These are phyloP conservation scores for Begonia loranthoides DNA, from an alignment of 306 rosid genomes.

Conservation along the genomic window DNA sequence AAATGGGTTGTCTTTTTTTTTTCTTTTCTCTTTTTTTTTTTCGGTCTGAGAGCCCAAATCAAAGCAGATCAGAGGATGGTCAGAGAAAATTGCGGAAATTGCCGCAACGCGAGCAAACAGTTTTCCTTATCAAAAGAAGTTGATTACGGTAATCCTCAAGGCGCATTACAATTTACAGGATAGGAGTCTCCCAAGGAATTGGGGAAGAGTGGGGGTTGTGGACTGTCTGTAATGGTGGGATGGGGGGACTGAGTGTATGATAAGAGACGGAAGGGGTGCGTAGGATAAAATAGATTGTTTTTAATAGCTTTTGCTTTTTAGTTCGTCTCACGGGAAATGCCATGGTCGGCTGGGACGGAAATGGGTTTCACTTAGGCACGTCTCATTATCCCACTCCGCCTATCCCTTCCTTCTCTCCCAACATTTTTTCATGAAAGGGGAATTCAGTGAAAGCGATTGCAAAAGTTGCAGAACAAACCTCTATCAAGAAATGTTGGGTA, in stretches of 20 bases:
- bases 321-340: constrained; percentile 82
- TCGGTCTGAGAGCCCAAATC: constrained; percentile 25
- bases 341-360: constrained; percentile 81
- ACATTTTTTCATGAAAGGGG: constrained; percentile 45
- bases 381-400: constrained; percentile 23
- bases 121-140: constrained; percentile 18
- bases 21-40: background rate
- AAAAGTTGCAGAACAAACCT: constrained; percentile 18
- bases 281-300: constrained; percentile 19
- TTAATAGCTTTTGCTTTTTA: constrained; percentile 17
- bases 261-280: constrained; percentile 19
- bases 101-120: constrained; percentile 37
- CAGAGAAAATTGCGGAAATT: constrained; percentile 42
- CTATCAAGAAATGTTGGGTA: too few species aligned
- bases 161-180: constrained; percentile 26
- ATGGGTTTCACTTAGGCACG: constrained; percentile 34
- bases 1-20: constrained; percentile 16
- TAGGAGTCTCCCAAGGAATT: constrained; percentile 40
- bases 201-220: constrained; percentile 26
- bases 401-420: constrained; percentile 31
- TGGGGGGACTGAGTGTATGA: constrained; percentile 17
- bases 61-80: constrained; percentile 12
- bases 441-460: constrained; percentile 40
- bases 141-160: constrained; percentile 23
- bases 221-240: constrained; percentile 18